Conservation (phyloP, 192 early-diverging fungal species). For the Chytriomyces confervae region DNA sequence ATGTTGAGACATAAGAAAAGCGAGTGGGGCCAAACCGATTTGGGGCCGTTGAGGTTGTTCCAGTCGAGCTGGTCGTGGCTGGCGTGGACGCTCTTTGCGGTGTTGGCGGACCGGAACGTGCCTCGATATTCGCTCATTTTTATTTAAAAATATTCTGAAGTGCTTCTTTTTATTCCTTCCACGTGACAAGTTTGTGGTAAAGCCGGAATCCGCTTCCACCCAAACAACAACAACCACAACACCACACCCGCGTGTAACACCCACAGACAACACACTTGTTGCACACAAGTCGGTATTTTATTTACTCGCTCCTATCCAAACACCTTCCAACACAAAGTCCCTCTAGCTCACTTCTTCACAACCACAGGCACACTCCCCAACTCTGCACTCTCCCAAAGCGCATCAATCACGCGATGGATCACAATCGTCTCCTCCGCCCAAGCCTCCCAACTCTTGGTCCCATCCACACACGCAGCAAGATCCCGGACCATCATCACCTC, state of each 20-base stretch:
- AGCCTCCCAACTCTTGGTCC: conserved; percentile 4
- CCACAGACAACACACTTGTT: neutral
- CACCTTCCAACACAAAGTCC: neutral
- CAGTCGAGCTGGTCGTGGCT: neutral
- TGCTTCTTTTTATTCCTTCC: neutral
- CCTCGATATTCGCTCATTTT: neutral
- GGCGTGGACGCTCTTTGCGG: neutral
- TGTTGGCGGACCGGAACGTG: neutral
- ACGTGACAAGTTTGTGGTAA: neutral
- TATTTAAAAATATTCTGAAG: neutral
- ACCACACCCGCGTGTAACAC: neutral
- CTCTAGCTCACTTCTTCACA: neutral
- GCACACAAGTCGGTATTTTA: neutral
- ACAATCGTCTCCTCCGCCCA: conserved; percentile 28
- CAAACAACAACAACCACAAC: neutral
- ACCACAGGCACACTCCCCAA: neutral
- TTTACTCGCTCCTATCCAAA: neutral
- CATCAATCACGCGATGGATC: conserved; percentile 30
- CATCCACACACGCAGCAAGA: conserved; percentile 28
- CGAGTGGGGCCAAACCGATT: neutral
- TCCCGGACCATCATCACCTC: conserved; percentile 25
- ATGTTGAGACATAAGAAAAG: neutral
- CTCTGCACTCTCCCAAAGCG: conserved; percentile 31
- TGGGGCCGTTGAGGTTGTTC: neutral
- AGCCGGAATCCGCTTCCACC: neutral